A percentile compares a stretch with the other conserved stretches of the same genome.
These are phyloP conservation scores for Torulaspora quercuum DNA, from an alignment of 805 yeast species.

Conservation along the genomic window DNA sequence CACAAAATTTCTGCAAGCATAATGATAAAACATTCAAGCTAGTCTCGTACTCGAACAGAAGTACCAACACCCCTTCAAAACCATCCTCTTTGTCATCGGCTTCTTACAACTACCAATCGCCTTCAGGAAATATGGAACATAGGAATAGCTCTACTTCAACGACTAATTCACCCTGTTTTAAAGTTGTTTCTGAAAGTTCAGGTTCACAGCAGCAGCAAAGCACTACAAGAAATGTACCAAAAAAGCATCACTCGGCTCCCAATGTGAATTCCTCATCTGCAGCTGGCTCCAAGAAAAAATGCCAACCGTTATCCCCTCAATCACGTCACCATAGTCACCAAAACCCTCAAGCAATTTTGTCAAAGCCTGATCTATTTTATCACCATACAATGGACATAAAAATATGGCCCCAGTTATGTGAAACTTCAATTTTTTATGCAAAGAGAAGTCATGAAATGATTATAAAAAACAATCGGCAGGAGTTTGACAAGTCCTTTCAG, in stretches of 20 bases:
- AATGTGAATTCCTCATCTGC: slow-evolving; percentile 2
- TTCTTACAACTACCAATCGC: slow-evolving; percentile 11
- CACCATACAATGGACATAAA: slow-evolving; percentile 56
- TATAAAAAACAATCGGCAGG: slow-evolving; percentile 46
- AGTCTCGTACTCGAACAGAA: slow-evolving; percentile 9
- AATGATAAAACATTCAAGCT: slow-evolving; percentile 15
- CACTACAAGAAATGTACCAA: slow-evolving; percentile 1
- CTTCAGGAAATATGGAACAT: slow-evolving; percentile 6
- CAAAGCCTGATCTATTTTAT: slow-evolving; percentile 48
- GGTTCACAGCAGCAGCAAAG: slow-evolving; percentile 4
- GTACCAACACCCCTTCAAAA: slow-evolving; percentile 10
- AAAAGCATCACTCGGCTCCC: slow-evolving; percentile 10
- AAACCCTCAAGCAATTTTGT: slow-evolving; percentile 28
- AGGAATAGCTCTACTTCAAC: slow-evolving; percentile 14
- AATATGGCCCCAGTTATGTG: slow-evolving; percentile 56
- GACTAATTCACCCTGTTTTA: slow-evolving; percentile 8
- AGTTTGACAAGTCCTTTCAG: slow-evolving; percentile 53
- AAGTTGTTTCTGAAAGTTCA: slow-evolving; percentile 12
- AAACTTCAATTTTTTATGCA: slow-evolving; percentile 46
- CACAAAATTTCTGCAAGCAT: slow-evolving; percentile 22
- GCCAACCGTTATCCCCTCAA: slow-evolving; percentile 5
- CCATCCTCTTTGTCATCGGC: slow-evolving; percentile 15
- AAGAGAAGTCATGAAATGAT: slow-evolving; percentile 51
- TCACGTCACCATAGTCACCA: slow-evolving; percentile 6
- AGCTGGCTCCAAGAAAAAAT: slow-evolving; percentile 1